Conservation (phyloP, 169 alveolate species). For the Plasmodium cynomolgi region DNA sequence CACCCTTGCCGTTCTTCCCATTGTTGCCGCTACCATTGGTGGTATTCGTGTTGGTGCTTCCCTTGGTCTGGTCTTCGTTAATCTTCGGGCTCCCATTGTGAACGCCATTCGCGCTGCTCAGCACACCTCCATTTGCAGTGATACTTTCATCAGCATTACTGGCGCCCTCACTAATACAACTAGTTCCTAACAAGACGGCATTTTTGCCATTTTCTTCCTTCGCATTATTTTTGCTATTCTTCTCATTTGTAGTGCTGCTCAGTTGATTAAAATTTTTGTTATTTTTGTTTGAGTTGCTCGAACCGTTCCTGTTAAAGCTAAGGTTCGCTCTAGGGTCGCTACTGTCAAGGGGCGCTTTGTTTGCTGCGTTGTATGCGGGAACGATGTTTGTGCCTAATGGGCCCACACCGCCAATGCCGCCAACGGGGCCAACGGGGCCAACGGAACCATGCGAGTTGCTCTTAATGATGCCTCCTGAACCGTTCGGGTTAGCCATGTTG, state of each 20-base stretch:
- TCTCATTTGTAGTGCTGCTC: conserved; percentile 10
- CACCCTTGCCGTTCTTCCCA: conserved; percentile 11
- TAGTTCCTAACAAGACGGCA: not conserved
- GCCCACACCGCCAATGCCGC: not conserved
- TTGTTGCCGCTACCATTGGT: not conserved
- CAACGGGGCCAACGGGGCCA: not conserved
- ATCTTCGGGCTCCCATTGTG: not conserved
- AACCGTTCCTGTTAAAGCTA: not conserved
- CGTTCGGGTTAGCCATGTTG: not conserved
- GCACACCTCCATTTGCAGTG: not conserved
- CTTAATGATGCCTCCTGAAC: not conserved
- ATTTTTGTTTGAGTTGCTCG: conserved; percentile 21
- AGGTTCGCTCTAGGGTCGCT: not conserved
- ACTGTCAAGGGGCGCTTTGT: not conserved
- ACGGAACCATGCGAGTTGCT: not conserved
- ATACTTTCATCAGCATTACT: not conserved
- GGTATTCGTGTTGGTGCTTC: not conserved
- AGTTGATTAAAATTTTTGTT: not conserved
- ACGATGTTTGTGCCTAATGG: not conserved
- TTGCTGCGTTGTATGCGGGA: not conserved
- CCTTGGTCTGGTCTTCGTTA: not conserved
- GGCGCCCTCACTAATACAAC: not conserved
- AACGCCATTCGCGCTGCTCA: not conserved
- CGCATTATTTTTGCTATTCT: not conserved
- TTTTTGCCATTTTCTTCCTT: not conserved